A percentile compares a stretch with the other conserved stretches of the same genome.
These are phyloP conservation scores for Fraxinus anomala DNA, from an alignment of 257 asterid species.

Conservation along the genomic window DNA sequence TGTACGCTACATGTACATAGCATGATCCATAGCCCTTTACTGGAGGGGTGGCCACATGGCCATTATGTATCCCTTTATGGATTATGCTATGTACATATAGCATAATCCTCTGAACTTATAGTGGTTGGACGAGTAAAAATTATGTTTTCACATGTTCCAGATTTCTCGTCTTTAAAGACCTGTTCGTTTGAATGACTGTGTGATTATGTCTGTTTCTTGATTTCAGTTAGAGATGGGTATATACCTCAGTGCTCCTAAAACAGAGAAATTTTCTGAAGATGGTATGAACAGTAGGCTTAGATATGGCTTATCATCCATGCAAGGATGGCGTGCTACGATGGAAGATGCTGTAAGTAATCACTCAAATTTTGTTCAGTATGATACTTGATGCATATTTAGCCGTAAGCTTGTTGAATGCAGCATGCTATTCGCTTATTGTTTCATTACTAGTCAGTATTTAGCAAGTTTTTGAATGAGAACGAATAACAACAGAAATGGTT, in stretches of 20 bases:
- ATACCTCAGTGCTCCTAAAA: constrained; percentile 54
- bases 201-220: neutral
- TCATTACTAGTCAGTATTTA: neutral
- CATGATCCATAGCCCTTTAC: too few relatives aligned
- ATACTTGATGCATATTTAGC: neutral
- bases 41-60: too few relatives aligned
- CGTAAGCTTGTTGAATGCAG: neutral
- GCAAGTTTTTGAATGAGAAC: neutral
- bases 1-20: too few relatives aligned
- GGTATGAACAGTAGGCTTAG: constrained; percentile 43
- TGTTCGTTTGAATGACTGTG: neutral
- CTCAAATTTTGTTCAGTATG: neutral
- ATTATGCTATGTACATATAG: too few relatives aligned
- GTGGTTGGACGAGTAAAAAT: neutral
- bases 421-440: neutral
- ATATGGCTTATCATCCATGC: constrained; percentile 56
- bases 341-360: constrained; percentile 56
- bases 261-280: constrained; percentile 52
- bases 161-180: neutral
- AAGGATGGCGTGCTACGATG: constrained; percentile 65
- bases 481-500: neutral
- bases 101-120: neutral
- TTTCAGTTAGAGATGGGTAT: constrained; percentile 50
- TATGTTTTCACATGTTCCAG: neutral
- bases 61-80: too few relatives aligned